Base-by-base conservation (phyloP, 805 yeast species). In the Cyberlindnera galapagoensis region DNA sequence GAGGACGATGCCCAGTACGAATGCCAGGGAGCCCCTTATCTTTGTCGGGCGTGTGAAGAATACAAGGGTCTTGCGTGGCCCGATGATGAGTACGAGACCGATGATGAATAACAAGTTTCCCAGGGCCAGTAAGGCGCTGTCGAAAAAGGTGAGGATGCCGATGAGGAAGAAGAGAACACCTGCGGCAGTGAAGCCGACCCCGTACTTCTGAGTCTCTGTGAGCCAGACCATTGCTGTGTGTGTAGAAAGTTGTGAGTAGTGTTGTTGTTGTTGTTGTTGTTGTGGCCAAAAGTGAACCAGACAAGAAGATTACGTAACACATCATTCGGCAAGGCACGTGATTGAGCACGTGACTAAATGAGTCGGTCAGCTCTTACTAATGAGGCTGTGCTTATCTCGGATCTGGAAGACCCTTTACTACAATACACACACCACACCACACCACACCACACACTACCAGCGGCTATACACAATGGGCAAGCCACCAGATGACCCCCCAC, bases 101-200 rank as follows among this genome's bases (percentile, higher is more conserved):
- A 79, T 71, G 7, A 51, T 45, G 22, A 51, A 51, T 5, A 51
- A 35, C 1, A 51, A 33, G 55, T 92, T 90, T 12, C 97, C 97
- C 52, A 92, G 69, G 1, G 97, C 95, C 39, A 90, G 66, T 22
- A 90, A 65, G 0, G 94, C 88, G 7, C 94, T 67, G 53, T 92
- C 97, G 52, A 92, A 92, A 42, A 90, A 76, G 12, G 95, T 74
- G 49, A 87, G 48, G 19, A 90, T 69, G 6, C 98, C 98, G 14
- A 90, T 63, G 5, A 84, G 50, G 57, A 92, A 82, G 52, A 86
- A 79, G 17, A 28, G 45, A 56, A 30, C 54, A 59, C 78, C 95
- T 21, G 80, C 82, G 12, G 94, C 87, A 4, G 95, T 84, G 66
- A 87, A 80, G 3, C 85, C 95, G 13, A 85, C 96, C 22, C 97